Evolutionary conservation across 2,329 filamentous ascomycete genomes (phyloP).

Genomic region (Trichophyton simii): DNA sequence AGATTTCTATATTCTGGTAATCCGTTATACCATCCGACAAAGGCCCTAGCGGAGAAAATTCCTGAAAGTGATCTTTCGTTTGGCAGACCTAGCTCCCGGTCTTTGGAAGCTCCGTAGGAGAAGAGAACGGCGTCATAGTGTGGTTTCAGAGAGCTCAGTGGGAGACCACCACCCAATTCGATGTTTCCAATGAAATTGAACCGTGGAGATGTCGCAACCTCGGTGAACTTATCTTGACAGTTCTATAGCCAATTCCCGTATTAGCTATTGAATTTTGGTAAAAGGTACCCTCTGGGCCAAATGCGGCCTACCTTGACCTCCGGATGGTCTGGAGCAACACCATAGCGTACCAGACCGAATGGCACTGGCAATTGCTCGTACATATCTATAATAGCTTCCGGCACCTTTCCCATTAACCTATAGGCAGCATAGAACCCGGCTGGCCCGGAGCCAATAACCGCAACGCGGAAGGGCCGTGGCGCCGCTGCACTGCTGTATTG

Average conservation of each 20-base stretch:
- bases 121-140: constrained; percentile 91
- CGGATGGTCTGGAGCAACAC: constrained; percentile 95
- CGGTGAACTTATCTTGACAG: constrained; percentile 84
- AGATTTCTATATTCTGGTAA: constrained; percentile 67
- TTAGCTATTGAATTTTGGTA: background rate
- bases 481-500: constrained; percentile 10
- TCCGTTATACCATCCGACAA: constrained; percentile 98
- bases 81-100: constrained; percentile 63
- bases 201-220: constrained; percentile 66
- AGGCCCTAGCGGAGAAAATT: constrained; percentile 77
- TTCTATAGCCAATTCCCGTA: constrained; percentile 45
- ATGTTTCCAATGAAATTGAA: constrained; percentile 92
- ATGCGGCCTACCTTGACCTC: constrained; percentile 69
- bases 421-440: constrained; percentile 94
- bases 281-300: background rate
- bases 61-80: constrained; percentile 61
- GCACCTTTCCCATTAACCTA: constrained; percentile 63
- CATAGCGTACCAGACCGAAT: constrained; percentile 82
- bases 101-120: constrained; percentile 79
- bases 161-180: constrained; percentile 57
- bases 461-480: constrained; percentile 58
- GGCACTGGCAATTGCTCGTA: constrained; percentile 89
- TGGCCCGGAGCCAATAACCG: constrained; percentile 83
- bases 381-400: constrained; percentile 73
- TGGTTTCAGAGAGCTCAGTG: constrained; percentile 54